Evolutionary conservation across 768 basidiomycete species (phyloP).

Genomic region (Mycena kentingensis): DNA sequence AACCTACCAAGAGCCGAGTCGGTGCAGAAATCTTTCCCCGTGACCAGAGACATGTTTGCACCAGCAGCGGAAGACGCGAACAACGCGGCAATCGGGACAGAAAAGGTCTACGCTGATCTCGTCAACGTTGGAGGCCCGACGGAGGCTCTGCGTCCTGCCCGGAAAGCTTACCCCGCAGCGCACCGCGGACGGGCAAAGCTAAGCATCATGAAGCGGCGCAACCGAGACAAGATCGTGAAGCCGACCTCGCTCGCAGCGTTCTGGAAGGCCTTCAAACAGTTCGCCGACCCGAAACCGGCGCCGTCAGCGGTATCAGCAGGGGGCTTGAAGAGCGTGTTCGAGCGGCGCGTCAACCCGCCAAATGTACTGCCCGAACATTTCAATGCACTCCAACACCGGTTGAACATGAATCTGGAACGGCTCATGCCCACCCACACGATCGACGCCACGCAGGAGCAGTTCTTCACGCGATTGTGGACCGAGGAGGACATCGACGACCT

Average conservation of each 20-base stretch:
- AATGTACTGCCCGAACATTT: not conserved
- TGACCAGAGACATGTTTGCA: no score
- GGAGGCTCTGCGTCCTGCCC: no score
- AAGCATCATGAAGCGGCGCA: not conserved
- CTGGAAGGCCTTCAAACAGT: constrained; percentile 6
- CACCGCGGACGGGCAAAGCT: constrained; percentile 4
- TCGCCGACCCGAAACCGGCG: constrained; percentile 6
- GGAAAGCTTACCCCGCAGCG: not conserved
- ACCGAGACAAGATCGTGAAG: constrained; percentile 3
- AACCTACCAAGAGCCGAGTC: no score
- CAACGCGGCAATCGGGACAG: not conserved
- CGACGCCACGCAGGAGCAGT: not conserved
- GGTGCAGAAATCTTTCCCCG: no score
- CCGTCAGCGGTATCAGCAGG: not conserved
- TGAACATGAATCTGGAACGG: not conserved
- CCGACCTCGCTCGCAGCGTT: constrained; percentile 3
- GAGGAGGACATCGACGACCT: not conserved
- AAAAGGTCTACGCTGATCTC: not conserved
- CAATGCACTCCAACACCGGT: not conserved
- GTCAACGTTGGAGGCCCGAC: not conserved
- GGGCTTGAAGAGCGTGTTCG: not conserved
- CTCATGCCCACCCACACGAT: not conserved
- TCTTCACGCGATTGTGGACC: not conserved
- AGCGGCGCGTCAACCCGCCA: not conserved
- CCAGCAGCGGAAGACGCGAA: no score